phyloP scores from a whole-genome alignment of 305 asterid genomes.

The Plantago lanceolata region DNA sequence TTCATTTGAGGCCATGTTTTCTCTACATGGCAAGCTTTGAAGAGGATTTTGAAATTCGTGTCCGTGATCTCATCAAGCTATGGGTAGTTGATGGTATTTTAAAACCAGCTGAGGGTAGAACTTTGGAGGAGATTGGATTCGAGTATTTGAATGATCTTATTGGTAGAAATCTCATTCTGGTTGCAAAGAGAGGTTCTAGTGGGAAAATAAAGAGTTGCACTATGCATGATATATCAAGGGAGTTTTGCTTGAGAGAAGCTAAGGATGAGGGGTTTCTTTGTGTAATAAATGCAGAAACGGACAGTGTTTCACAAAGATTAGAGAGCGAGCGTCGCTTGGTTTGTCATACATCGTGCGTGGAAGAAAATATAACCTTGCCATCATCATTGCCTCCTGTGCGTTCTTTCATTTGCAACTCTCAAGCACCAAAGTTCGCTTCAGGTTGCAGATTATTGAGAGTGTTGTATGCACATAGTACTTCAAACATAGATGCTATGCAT shows the following conservation, averaged over 20 bases:
- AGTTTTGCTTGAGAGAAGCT: neutral
- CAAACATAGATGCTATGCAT: neutral
- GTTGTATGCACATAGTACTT: neutral
- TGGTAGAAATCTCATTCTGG: neutral
- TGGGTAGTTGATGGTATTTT: constrained; percentile 1
- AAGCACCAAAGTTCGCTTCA: neutral
- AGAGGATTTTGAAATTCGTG: neutral
- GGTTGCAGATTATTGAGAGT: neutral
- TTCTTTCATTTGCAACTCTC: neutral
- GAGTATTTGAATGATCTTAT: neutral
- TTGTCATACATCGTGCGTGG: neutral
- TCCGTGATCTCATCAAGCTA: neutral
- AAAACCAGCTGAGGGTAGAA: neutral
- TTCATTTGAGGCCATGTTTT: neutral
- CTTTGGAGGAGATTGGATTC: neutral
- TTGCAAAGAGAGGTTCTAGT: too few relatives aligned
- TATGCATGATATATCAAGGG: neutral
- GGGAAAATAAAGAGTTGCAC: neutral
- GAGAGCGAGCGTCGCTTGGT: neutral
- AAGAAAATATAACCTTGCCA: neutral
- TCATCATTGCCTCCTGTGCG: neutral
- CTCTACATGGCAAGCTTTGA: neutral
- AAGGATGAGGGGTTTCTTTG: neutral
- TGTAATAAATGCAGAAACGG: neutral
- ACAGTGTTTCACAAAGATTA: neutral